These are phyloP conservation scores for Limtongia smithiae DNA, from an alignment of 805 yeast species.

Conservation along the genomic window DNA sequence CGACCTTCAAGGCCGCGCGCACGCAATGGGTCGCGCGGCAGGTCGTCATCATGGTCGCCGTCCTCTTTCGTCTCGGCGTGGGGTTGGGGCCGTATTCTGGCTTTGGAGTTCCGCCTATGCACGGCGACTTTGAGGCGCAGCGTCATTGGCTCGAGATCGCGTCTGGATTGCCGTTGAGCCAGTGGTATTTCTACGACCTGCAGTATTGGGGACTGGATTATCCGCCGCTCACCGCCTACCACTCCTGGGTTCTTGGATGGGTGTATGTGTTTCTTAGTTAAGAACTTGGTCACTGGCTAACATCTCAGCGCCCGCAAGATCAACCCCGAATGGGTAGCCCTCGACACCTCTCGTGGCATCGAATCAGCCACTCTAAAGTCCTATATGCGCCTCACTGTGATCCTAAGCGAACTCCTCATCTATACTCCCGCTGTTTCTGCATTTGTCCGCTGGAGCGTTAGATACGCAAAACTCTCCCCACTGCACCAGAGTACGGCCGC, in stretches of 20 bases:
- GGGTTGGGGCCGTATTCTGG: conserved; percentile 92
- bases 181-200: conserved; percentile 89
- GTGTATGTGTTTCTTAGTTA: conserved; percentile 8
- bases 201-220: conserved; percentile 96
- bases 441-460: conserved; percentile 69
- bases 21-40: conserved; percentile 90
- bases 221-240: conserved; percentile 95
- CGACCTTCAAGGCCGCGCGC: conserved; percentile 72
- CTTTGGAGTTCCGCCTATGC: conserved; percentile 51
- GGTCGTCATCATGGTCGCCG: conserved; percentile 59
- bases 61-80: conserved; percentile 76
- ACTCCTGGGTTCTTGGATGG: conserved; percentile 72
- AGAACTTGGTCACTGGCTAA: neutral
- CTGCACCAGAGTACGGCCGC: conserved; percentile 23
- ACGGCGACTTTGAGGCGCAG: conserved; percentile 97
- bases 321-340: conserved; percentile 69
- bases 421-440: conserved; percentile 78
- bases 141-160: conserved; percentile 98
- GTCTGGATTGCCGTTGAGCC: conserved; percentile 58
- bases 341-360: conserved; percentile 69
- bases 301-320: conserved; percentile 54
- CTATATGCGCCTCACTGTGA: conserved; percentile 77
- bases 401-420: conserved; percentile 67
- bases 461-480: conserved; percentile 45
- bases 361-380: conserved; percentile 68